Base-by-base conservation (phyloP, 2,329 filamentous ascomycete genomes). In the Fusarium sp. region DNA sequence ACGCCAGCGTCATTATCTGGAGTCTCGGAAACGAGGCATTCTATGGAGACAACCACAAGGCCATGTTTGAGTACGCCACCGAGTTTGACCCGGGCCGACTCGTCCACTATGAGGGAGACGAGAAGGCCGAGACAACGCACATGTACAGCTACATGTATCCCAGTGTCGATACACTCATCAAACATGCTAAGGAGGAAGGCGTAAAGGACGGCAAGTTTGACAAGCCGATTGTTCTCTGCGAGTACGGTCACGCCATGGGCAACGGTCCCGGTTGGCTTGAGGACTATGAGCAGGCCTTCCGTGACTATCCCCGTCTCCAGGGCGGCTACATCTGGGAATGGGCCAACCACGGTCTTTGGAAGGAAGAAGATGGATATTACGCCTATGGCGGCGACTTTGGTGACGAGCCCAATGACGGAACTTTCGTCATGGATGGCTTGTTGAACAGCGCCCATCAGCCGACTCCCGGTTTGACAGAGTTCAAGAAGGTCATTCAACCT, bases 21-120 rank as follows among this genome's bases (percentile, higher is more conserved):
- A 91, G 89, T 48, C 82, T 94, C 0, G 92, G 91, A 0, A 94
- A 94, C 72, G 91, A 94, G 75, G 87, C 91, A 0, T 93, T 92
- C 75, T 93, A 92, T 72, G 91, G 91, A 1, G 81, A 82, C 9
- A 93, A 94, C 73, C 89, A 91, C 73, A 84, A 83, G 47, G 88
- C 87, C 36, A 94, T 94, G 91, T 90, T 90, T 70, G 80, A 89
- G 4, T 90, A 87, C 75, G 85, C 86, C 52, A 90, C 88, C 65
- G 62, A 79, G 1, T 80, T 84, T n/a, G 91, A 93, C 68, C 82
- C 86, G 0, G 85, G 84, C 1, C 82, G 91, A 7, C 84, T 87
- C 0, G 82, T 92, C 1, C 91, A 93, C 76, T 92, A 92, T 73
- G 91, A 92, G 75, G 89, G 88, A 2, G 90, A 92, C 60, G 79